These are phyloP conservation scores for Colletotrichum kahawae DNA, from an alignment of 2,329 filamentous ascomycete genomes.

Conservation along the genomic window DNA sequence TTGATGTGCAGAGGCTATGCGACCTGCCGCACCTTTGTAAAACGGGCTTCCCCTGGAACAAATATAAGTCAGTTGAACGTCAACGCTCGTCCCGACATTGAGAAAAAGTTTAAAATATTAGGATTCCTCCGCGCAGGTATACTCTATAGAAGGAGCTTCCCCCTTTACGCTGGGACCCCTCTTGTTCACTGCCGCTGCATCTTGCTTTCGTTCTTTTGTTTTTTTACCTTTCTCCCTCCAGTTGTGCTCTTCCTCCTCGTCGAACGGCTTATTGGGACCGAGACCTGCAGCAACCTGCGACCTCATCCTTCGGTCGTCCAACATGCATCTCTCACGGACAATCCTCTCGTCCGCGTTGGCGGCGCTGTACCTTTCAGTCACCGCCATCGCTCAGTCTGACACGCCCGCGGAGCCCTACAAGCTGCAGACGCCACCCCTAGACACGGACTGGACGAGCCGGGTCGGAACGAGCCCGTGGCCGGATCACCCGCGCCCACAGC, in stretches of 20 bases:
- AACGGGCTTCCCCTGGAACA: background rate
- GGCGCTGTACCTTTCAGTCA: background rate
- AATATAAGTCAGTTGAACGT: conserved; percentile 3
- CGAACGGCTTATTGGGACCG: background rate
- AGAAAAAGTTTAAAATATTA: conserved; percentile 3
- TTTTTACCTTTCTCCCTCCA: background rate
- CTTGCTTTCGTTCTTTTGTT: background rate
- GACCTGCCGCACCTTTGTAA: background rate
- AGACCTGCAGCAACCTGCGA: background rate
- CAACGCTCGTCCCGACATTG: conserved; percentile 13
- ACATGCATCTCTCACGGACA: conserved; percentile 10
- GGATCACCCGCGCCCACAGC: conserved; percentile 62
- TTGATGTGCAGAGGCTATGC: conserved; percentile 9
- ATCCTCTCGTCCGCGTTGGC: background rate
- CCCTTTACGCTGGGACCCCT: conserved; percentile 7
- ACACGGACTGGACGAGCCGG: conserved; percentile 57
- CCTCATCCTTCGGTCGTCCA: background rate
- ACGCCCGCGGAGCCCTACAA: conserved; percentile 33
- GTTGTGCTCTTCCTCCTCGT: background rate
- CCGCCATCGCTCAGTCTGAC: background rate
- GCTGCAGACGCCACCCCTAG: conserved; percentile 44
- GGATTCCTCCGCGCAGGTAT: background rate
- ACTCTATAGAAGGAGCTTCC: background rate
- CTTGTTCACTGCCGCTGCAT: conserved; percentile 8
- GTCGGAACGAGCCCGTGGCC: conserved; percentile 61